A percentile compares a stretch with the other conserved stretches of the same genome.
Conservation (phyloP, 257 asterid species). For the Solanum medicagineum region DNA sequence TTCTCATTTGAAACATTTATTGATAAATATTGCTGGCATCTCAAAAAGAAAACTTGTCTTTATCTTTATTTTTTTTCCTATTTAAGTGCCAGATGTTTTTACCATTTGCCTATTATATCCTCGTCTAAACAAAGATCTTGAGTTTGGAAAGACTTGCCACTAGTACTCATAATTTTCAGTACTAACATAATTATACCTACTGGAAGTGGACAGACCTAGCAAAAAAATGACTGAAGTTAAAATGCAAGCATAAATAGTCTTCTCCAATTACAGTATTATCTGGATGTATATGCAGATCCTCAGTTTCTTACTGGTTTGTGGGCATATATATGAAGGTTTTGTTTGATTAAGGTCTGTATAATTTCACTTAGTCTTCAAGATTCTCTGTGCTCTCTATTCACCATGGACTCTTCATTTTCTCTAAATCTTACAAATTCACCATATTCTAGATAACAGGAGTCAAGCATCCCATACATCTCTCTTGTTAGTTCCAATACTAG, state of each 20-base stretch:
- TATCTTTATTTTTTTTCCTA: not conserved
- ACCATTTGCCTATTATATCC: not conserved
- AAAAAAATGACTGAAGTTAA: not conserved
- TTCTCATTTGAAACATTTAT: not conserved
- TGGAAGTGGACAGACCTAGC: not conserved
- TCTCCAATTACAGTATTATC: not conserved
- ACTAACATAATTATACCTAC: not conserved
- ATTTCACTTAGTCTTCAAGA: not conserved
- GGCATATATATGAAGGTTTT: not conserved
- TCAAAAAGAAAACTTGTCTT: not conserved
- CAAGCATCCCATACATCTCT: constrained; percentile 48
- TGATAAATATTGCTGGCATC: not conserved
- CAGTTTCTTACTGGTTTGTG: not conserved
- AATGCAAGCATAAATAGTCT: not conserved
- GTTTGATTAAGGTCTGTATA: not conserved
- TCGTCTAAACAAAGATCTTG: not conserved
- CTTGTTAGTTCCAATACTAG: constrained; percentile 56
- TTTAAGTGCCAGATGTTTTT: not conserved
- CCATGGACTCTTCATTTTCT: not conserved
- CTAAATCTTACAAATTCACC: not conserved
- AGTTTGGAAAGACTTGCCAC: not conserved
- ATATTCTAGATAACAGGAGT: constrained; percentile 43
- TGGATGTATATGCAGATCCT: not conserved
- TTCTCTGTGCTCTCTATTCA: not conserved
- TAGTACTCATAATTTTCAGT: not conserved